Percentiles rank a stretch among this genome's conserved stretches.
phyloP scores from a whole-genome alignment of 225 moss, liverwort and hornwort genomes.

The Pseudoscleropodium purum region DNA sequence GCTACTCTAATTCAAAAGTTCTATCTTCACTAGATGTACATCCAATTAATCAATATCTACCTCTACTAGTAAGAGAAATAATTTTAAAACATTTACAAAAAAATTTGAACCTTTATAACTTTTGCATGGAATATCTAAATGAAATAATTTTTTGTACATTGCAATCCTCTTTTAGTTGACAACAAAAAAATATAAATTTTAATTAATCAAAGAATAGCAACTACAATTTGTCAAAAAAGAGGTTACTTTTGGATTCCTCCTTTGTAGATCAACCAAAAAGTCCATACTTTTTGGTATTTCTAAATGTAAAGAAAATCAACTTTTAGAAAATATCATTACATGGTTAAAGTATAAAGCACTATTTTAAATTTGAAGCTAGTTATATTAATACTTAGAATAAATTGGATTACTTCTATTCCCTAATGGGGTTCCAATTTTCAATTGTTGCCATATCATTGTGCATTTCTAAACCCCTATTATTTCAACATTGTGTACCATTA shows the following conservation, averaged over 20 bases:
- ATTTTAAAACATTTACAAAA: neutral
- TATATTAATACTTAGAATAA: neutral
- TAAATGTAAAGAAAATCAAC: fast-evolving
- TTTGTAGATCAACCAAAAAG: neutral
- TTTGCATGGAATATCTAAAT: neutral
- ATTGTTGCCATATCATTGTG: neutral
- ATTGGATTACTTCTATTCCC: neutral
- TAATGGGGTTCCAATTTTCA: fast-evolving
- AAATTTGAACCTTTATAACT: fast-evolving
- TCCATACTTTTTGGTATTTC: fast-evolving
- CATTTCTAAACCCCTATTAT: neutral
- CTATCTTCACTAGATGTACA: neutral
- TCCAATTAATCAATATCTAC: neutral
- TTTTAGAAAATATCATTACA: neutral
- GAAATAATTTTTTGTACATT: neutral
- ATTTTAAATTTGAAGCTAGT: neutral
- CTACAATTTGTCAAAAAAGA: fast-evolving
- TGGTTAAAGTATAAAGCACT: neutral
- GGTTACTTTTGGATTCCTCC: fast-evolving
- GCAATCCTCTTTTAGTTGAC: fast-evolving
- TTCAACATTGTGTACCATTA: neutral
- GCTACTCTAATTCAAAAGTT: fast-evolving
- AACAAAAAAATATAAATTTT: neutral
- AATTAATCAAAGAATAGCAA: too few relatives aligned
- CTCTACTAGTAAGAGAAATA: fast-evolving